Base-by-base conservation (phyloP, 2,329 filamentous ascomycete species). In the Aspergillus texensis region DNA sequence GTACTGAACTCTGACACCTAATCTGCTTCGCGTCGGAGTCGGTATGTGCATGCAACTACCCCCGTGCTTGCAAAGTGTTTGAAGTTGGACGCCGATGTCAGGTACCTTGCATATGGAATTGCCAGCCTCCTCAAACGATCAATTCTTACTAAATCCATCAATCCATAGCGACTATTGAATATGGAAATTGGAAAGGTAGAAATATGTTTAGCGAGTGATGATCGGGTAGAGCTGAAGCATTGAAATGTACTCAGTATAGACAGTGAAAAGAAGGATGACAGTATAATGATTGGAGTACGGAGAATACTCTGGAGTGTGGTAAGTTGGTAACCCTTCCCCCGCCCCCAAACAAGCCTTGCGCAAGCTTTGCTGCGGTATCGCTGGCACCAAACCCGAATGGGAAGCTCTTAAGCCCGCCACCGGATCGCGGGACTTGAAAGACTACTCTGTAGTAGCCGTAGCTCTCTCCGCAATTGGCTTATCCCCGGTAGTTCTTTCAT, bases 311-410 rank as follows among this genome's bases (percentile, higher is more conserved):
- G 12, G 34, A 16, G 14, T 9, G 6, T 4, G 5, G 16, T 21
- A 21, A 21, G 21, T 21, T 21, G 21, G 21, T 41, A 41, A n/a
- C 45, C 45, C 56, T 34, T 60, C 61, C 64, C 66, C 65, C 69
- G 66, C 61, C 68, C 14, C 52, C 52, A 36, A 39, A 32, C 52
- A 55, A 55, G 52, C 52, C 52, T 55, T 55, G 52, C 52, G 52
- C 52, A 39, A 39, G 32, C 52, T 39, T 55, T 39, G n/a, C 32
- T 39, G 50, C 50, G 50, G 28, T 53, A n/a, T 53, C 28, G 30
- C 50, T 16, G 28, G 6, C 34, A 14, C 52, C 52, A 55, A 52
- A 52, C 48, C 52, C 30, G 19, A 34, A 34, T 14, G 4, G 19
- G 28, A 32, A 54, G 19, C 48, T 53, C 48, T 32, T 41, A 41